These are phyloP conservation scores for Coemansia sp. DNA, from an alignment of 371 early-diverging fungal species.

Conservation along the genomic window DNA sequence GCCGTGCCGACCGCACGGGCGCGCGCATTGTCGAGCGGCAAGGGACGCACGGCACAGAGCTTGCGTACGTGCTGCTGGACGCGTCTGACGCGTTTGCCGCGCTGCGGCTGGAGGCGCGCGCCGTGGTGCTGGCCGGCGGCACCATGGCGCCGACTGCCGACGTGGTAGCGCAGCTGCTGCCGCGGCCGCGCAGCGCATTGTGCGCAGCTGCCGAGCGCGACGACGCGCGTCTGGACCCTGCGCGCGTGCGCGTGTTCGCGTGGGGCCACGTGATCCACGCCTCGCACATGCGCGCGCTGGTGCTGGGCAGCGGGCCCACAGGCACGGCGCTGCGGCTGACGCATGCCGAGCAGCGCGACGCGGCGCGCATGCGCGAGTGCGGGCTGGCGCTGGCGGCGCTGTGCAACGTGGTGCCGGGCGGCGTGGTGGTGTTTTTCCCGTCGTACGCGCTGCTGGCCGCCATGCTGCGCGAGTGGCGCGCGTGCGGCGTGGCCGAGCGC, in stretches of 20 bases:
- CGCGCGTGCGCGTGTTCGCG: conserved; percentile 21
- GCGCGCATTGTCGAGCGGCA: conserved; percentile 28
- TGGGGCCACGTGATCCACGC: conserved; percentile 40
- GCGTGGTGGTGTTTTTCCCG: conserved; percentile 92
- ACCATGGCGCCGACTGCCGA: conserved; percentile 86
- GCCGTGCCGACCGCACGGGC: conserved; percentile 28
- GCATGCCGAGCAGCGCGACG: conserved; percentile 63
- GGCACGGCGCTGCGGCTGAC: conserved; percentile 68
- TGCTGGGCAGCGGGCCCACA: conserved; percentile 65
- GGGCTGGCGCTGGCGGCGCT: conserved; percentile 74
- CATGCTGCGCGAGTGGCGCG: conserved; percentile 62
- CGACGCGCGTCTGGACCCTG: conserved; percentile 11
- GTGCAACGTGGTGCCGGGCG: conserved; percentile 83
- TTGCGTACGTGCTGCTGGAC: conserved; percentile 80
- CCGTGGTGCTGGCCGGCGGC: conserved; percentile 93
- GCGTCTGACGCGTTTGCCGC: conserved; percentile 81
- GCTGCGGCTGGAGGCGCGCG: conserved; percentile 75
- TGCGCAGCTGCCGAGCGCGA: too few species aligned
- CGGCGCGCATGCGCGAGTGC: conserved; percentile 63
- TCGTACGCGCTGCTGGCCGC: conserved; percentile 85
- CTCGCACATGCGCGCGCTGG: conserved; percentile 51
- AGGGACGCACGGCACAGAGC: conserved; percentile 18
- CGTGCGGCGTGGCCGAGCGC: conserved; percentile 50
- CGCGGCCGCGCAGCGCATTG: not conserved
- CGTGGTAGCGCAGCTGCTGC: conserved; percentile 48